These are phyloP conservation scores for Rhynchosporium agropyri DNA, from an alignment of 2,329 filamentous ascomycete species.

Conservation along the genomic window DNA sequence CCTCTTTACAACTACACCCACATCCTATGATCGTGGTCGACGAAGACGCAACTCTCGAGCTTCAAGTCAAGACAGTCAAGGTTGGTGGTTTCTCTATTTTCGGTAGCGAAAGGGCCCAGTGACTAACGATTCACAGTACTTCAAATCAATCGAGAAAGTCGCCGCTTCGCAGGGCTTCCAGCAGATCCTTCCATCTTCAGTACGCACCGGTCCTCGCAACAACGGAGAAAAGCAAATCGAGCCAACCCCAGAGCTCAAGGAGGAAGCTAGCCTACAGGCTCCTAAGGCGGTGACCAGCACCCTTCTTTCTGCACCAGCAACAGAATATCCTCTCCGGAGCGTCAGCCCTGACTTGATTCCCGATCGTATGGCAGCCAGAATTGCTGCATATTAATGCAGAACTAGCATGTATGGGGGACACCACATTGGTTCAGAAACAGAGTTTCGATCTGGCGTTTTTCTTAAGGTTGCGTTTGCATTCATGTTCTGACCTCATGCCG, in stretches of 20 bases:
- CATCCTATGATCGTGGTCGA: constrained; percentile 84
- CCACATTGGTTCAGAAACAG: too few species aligned
- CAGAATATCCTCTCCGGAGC: constrained; percentile 57
- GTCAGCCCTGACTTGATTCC: constrained; percentile 63
- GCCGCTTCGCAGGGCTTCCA: constrained; percentile 60
- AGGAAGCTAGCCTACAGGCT: constrained; percentile 50
- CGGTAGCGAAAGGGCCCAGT: neutral
- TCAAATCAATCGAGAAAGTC: constrained; percentile 71
- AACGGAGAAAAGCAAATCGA: constrained; percentile 29
- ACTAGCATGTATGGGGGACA: too few species aligned
- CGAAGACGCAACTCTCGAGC: constrained; percentile 74
- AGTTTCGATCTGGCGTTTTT: constrained; percentile 1
- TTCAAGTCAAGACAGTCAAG: constrained; percentile 74
- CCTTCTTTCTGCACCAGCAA: constrained; percentile 56
- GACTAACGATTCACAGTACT: constrained; percentile 53
- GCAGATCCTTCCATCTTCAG: constrained; percentile 58
- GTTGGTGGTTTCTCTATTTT: constrained; percentile 38
- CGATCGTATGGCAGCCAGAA: constrained; percentile 46
- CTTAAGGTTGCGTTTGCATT: too few species aligned
- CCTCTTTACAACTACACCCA: constrained; percentile 76
- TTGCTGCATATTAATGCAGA: constrained; percentile 30
- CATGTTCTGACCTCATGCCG: too few species aligned
- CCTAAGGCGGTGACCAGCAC: constrained; percentile 60
- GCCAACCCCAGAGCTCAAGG: constrained; percentile 31
- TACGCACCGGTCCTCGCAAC: constrained; percentile 53